phyloP scores from a whole-genome alignment of 2,329 filamentous ascomycete genomes.

The Phialophora expanda region DNA sequence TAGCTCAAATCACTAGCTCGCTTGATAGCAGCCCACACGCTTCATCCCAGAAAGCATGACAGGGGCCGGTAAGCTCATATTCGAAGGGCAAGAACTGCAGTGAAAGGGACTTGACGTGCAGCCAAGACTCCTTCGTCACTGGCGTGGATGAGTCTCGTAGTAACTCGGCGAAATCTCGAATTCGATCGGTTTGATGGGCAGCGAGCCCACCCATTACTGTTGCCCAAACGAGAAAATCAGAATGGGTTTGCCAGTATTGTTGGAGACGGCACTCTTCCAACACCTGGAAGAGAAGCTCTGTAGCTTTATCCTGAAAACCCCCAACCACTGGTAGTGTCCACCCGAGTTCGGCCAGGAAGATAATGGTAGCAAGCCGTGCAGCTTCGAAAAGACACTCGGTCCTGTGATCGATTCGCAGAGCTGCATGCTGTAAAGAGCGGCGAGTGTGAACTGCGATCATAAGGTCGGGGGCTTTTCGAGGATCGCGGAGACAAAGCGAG shows the following conservation, averaged over 20 bases:
- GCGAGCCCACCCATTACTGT: constrained; percentile 16
- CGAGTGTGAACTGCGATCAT: constrained; percentile 13
- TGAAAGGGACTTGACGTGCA: constrained; percentile 8
- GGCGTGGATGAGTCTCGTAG: constrained; percentile 2
- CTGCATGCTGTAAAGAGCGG: constrained; percentile 15
- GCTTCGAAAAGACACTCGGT: constrained; percentile 9
- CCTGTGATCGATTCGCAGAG: background rate
- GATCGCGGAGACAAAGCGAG: constrained; percentile 10
- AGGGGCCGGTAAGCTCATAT: constrained; percentile 8
- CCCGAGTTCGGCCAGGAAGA: constrained; percentile 11
- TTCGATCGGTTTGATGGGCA: background rate
- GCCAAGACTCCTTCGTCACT: constrained; percentile 9
- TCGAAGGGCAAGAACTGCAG: constrained; percentile 15
- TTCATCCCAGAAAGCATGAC: constrained; percentile 16
- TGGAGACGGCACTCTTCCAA: constrained; percentile 1
- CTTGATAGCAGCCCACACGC: constrained; percentile 6
- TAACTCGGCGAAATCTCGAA: background rate
- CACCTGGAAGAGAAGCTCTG: constrained; percentile 5
- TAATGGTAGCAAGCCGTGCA: constrained; percentile 11
- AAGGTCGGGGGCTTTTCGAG: constrained; percentile 7
- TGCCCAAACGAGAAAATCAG: constrained; percentile 15
- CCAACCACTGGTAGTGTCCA: constrained; percentile 17
- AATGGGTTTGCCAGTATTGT: constrained; percentile 7
- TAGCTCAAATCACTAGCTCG: background rate
- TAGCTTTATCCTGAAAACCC: constrained; percentile 11